Percentiles rank a stretch among this genome's conserved stretches.
Evolutionary conservation across 768 basidiomycete genomes (phyloP).

Genomic region (Lentinula raphanica): DNA sequence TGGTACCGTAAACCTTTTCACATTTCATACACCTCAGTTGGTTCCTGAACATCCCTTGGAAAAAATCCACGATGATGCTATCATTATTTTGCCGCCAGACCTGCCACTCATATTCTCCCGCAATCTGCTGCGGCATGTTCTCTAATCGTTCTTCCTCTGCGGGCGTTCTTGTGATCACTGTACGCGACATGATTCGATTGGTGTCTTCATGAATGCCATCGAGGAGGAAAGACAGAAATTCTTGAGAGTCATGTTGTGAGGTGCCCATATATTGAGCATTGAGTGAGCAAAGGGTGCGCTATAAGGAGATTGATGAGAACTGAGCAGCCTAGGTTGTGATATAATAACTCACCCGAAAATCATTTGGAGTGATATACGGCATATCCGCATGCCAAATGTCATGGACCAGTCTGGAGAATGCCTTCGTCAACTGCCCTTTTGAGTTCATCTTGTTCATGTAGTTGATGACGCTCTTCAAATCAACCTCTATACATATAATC

Average conservation of each 20-base stretch:
- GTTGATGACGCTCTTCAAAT: slow-evolving; percentile 83
- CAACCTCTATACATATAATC: slow-evolving; percentile 46
- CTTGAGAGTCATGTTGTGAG: slow-evolving; percentile 96
- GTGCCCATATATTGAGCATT: slow-evolving; percentile 72
- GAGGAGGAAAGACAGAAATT: slow-evolving; percentile 90
- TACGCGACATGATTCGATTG: slow-evolving; percentile 76
- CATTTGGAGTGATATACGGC: slow-evolving; percentile 73
- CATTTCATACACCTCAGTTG: slow-evolving; percentile 87
- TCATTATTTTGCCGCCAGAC: slow-evolving; percentile 88
- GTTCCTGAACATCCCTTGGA: slow-evolving; percentile 96
- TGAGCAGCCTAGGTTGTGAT: too few species aligned
- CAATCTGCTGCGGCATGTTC: slow-evolving; percentile 77
- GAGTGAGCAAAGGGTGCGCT: slow-evolving; percentile 46
- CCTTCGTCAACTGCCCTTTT: slow-evolving; percentile 72
- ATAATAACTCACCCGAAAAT: slow-evolving; percentile 68
- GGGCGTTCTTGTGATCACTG: slow-evolving; percentile 56
- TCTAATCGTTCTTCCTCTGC: slow-evolving; percentile 88
- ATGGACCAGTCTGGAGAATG: slow-evolving; percentile 79
- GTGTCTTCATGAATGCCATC: slow-evolving; percentile 90
- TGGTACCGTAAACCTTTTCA: slow-evolving; percentile 59
- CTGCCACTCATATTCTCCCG: slow-evolving; percentile 90
- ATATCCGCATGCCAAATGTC: slow-evolving; percentile 87
- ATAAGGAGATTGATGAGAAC: neutral
- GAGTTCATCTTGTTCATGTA: slow-evolving; percentile 82
- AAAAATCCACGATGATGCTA: slow-evolving; percentile 91